Percentiles rank a stretch among this genome's conserved stretches.
Evolutionary conservation across 1,139 yeast species (phyloP).

Genomic region (Sugiyamaella novakii): DNA sequence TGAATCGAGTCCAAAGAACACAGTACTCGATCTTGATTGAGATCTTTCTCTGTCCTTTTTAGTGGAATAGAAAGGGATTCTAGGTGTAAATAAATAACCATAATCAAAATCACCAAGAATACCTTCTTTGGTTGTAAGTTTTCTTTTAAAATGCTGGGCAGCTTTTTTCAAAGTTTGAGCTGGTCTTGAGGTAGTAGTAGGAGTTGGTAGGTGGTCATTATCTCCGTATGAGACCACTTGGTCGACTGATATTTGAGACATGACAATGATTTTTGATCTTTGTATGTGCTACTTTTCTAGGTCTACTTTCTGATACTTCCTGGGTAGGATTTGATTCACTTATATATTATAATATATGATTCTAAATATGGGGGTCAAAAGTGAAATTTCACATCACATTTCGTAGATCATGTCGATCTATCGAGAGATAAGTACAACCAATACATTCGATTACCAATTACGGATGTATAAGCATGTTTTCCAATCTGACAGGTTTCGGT

Average conservation of each 20-base stretch:
- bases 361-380: too few relatives aligned
- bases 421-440: too few relatives aligned
- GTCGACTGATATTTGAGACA: not conserved
- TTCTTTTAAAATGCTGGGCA: constrained; percentile 12
- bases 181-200: constrained; percentile 5
- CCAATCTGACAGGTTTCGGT: too few relatives aligned
- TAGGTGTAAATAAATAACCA: constrained; percentile 72
- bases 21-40: constrained; percentile 48
- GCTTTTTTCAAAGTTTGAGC: not conserved
- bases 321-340: too few relatives aligned
- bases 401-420: too few relatives aligned
- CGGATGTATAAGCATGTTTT: too few relatives aligned
- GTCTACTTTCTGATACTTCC: too few relatives aligned
- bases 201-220: constrained; percentile 3
- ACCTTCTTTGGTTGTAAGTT: constrained; percentile 63
- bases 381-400: too few relatives aligned
- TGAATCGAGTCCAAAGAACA: constrained; percentile 77
- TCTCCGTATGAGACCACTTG: constrained; percentile 6
- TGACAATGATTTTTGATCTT: too few relatives aligned
- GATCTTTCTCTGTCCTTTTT: constrained; percentile 43
- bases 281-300: too few relatives aligned
- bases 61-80: constrained; percentile 58
- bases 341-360: too few relatives aligned
- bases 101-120: constrained; percentile 83
- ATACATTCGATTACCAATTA: too few relatives aligned